phyloP scores from a whole-genome alignment of 225 moss, liverwort and hornwort genomes.

The Anthoceros angustus region DNA sequence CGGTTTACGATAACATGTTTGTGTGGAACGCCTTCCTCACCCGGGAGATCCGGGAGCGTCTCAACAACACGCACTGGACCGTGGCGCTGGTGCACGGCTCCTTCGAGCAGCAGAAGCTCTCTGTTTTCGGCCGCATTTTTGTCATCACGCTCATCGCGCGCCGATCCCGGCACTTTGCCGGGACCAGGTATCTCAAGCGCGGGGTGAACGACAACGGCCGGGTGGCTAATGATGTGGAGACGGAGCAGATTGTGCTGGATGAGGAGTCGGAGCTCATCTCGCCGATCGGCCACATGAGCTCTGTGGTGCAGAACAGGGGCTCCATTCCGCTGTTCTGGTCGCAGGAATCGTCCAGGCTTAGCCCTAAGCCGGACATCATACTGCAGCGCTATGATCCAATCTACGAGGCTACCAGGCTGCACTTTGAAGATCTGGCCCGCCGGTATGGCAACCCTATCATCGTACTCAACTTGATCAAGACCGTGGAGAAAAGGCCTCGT shows the following conservation, averaged over 20 bases:
- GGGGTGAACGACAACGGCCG: conserved; percentile 86
- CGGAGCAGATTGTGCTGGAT: conserved; percentile 82
- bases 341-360: conserved; percentile 69
- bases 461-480: conserved; percentile 78
- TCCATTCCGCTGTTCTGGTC: conserved; percentile 97
- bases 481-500: conserved; percentile 85
- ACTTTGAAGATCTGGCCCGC: conserved; percentile 66
- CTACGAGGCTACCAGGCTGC: conserved; percentile 70
- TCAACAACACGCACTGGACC: conserved; percentile 62
- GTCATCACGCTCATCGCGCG: conserved; percentile 67
- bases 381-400: conserved; percentile 76
- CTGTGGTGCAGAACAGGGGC: conserved; percentile 85
- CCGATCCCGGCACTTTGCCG: conserved; percentile 83
- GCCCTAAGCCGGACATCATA: conserved; percentile 81
- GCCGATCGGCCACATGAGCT: conserved; percentile 73
- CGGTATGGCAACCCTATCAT: conserved; percentile 93
- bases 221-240: conserved; percentile 98
- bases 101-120: conserved; percentile 79
- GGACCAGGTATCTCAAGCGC: conserved; percentile 93
- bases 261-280: conserved; percentile 76
- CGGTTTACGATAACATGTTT: conserved; percentile 83
- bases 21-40: conserved; percentile 92
- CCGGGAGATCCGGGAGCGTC: conserved; percentile 54
- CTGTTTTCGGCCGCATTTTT: conserved; percentile 57
- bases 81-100: conserved; percentile 75